Conservation (phyloP, 768 basidiomycete species). For the Kondoa malvinella region DNA sequence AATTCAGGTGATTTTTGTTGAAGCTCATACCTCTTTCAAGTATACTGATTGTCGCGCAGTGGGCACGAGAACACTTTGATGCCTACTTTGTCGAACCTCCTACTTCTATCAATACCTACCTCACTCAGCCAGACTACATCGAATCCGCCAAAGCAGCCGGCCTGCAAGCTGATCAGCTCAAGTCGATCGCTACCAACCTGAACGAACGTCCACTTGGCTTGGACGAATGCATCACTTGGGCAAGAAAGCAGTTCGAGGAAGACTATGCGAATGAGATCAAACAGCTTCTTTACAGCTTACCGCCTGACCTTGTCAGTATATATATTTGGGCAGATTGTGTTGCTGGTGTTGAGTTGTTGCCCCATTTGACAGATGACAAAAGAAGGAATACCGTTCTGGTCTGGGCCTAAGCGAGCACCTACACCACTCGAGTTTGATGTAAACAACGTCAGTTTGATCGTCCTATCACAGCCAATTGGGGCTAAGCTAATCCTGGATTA, state of each 20-base stretch:
- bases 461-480: constrained; percentile 5
- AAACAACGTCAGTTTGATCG: constrained; percentile 49
- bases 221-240: constrained; percentile 96
- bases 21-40: neutral
- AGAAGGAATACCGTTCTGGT: constrained; percentile 95
- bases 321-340: neutral
- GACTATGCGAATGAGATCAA: constrained; percentile 84
- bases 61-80: constrained; percentile 86
- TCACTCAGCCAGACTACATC: constrained; percentile 88
- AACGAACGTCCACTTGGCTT: constrained; percentile 85
- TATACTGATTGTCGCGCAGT: constrained; percentile 38
- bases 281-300: constrained; percentile 80
- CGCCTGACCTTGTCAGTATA: constrained; percentile 59
- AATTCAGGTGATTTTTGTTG: constrained; percentile 51
- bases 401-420: constrained; percentile 91
- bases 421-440: constrained; percentile 74
- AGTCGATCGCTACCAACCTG: constrained; percentile 72
- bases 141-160: constrained; percentile 41
- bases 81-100: constrained; percentile 82
- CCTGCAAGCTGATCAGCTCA: constrained; percentile 71
- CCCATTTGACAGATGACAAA: constrained; percentile 42
- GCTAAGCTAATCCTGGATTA: constrained; percentile 30
- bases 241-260: constrained; percentile 80
- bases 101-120: constrained; percentile 85
- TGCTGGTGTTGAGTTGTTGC: neutral